Evolutionary conservation across 345 rosid genomes (phyloP).

Genomic region (Syzygium oleosum): DNA sequence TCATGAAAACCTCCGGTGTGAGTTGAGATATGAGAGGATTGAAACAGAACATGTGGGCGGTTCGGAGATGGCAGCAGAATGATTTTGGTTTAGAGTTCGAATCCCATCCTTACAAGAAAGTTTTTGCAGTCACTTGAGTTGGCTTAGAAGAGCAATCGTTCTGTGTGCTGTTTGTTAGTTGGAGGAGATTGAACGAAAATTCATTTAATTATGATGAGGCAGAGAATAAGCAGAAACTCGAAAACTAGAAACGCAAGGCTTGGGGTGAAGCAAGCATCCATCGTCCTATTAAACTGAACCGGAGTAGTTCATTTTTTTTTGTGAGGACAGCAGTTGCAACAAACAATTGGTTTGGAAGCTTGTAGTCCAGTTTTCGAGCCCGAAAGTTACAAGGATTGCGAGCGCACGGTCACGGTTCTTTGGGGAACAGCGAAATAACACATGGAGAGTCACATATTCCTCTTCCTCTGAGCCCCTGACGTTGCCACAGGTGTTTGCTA

Average conservation of each 20-base stretch:
- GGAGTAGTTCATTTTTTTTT: not conserved
- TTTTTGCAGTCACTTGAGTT: not conserved
- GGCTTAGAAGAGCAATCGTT: not conserved
- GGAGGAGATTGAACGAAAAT: rapidly evolving
- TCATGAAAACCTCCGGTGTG: not conserved
- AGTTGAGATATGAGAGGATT: not conserved
- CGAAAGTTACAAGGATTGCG: not conserved
- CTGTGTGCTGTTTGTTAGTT: no score
- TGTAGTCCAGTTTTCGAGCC: not conserved
- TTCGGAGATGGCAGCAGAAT: not conserved
- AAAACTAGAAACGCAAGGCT: not conserved
- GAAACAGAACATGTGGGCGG: not conserved
- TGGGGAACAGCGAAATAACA: not conserved
- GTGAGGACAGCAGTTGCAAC: no score
- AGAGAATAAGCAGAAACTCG: not conserved
- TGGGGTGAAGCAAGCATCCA: not conserved
- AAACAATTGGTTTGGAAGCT: not conserved
- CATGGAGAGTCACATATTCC: not conserved
- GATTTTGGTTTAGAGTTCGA: rapidly evolving
- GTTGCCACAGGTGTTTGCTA: not conserved
- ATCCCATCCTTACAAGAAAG: not conserved
- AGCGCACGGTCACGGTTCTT: not conserved
- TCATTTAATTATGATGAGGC: not conserved
- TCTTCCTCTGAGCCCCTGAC: not conserved
- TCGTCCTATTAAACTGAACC: not conserved